Evolutionary conservation across 2,329 filamentous ascomycete species (phyloP).

Genomic region (Penicillium verrucosum): DNA sequence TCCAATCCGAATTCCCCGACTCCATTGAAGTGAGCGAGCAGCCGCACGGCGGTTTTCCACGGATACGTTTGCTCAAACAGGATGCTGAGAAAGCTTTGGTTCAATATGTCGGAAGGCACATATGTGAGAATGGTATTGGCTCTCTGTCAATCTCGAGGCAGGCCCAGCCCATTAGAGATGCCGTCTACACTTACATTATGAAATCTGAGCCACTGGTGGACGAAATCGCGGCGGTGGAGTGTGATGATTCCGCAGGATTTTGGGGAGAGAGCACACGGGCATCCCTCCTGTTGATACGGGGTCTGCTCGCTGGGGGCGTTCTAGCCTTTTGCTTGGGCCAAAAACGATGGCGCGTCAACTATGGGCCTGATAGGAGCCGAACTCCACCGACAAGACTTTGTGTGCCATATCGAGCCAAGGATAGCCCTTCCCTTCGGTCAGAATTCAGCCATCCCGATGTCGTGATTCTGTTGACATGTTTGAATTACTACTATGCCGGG

Average conservation of each 20-base stretch:
- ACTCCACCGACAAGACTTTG: slow-evolving; percentile 53
- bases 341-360: slow-evolving; percentile 66
- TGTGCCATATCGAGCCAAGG: slow-evolving; percentile 61
- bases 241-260: slow-evolving; percentile 34
- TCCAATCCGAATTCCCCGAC: no score
- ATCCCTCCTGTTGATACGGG: slow-evolving; percentile 31
- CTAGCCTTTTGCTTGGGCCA: slow-evolving; percentile 51
- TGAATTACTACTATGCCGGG: slow-evolving; percentile 58
- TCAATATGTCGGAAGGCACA: no score
- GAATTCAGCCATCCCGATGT: slow-evolving; percentile 64
- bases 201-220: no score
- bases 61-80: no score
- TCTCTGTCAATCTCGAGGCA: no score
- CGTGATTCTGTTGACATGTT: slow-evolving; percentile 54
- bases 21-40: no score
- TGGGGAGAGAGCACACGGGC: slow-evolving; percentile 44
- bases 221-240: no score
- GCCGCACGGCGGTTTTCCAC: no score
- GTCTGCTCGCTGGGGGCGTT: slow-evolving; percentile 56
- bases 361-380: slow-evolving; percentile 52
- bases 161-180: no score
- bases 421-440: slow-evolving; percentile 52
- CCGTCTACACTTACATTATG: no score
- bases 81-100: no score
- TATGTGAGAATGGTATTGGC: no score